Evolutionary conservation across 441 rosid species (phyloP).

Genomic region (Pelargonium fulgidum): DNA sequence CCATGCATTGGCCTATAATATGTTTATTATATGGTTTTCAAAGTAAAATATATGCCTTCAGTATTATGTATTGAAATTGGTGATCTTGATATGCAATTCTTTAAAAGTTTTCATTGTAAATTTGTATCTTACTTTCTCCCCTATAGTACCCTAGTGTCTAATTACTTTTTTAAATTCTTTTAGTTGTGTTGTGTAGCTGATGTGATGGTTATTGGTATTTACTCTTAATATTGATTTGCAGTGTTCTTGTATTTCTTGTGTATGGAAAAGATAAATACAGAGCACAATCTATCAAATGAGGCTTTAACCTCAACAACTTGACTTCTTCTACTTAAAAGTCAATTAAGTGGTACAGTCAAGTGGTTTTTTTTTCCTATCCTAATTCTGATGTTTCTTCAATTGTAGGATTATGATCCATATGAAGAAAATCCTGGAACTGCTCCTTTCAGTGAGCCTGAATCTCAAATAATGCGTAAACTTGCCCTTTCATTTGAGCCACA

Average conservation of each 20-base stretch:
- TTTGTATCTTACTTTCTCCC: not conserved
- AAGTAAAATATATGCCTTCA: too few species aligned
- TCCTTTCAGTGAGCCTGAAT: conserved; percentile 94
- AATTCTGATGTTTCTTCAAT: conserved; percentile 16
- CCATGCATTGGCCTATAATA: not conserved
- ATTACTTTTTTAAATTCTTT: not conserved
- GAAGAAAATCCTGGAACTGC: conserved; percentile 97
- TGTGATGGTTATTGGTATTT: not conserved
- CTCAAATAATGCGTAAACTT: conserved; percentile 87
- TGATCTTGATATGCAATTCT: not conserved
- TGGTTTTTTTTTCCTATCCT: conserved; percentile 12
- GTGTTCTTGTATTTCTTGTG: not conserved
- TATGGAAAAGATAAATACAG: not conserved
- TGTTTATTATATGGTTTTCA: not conserved
- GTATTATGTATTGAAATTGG: not conserved
- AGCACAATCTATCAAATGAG: not conserved
- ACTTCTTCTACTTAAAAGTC: not conserved
- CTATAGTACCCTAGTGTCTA: not conserved
- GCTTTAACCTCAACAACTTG: not conserved
- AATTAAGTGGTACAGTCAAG: not conserved
- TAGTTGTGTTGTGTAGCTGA: not conserved
- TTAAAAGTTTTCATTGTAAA: not conserved
- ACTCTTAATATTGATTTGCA: not conserved
- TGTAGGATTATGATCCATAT: conserved; percentile 89
- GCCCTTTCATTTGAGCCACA: conserved; percentile 92